Base-by-base conservation (phyloP, 2,329 filamentous ascomycete species). In the Xylariaceae sp. region DNA sequence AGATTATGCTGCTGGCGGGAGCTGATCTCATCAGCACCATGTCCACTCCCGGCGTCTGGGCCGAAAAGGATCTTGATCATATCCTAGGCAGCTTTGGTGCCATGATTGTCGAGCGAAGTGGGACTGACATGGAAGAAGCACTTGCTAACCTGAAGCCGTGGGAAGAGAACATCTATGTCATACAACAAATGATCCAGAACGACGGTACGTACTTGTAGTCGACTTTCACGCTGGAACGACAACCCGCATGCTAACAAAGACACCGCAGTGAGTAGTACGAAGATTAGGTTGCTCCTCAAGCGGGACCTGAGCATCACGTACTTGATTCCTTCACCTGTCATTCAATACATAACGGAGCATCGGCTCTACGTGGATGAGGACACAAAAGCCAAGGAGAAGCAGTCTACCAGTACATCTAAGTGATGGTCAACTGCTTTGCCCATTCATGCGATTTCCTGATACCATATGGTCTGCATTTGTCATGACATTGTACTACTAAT, bases 121-220 rank as follows among this genome's bases (percentile, higher is more conserved):
- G 92, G 39, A 96, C 92, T 19, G 91, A 96, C 69, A 89, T 96
- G 46, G 90, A 96, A 61, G 90, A 96, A 70, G 92, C 93, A 2
- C 81, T 96, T 41, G 87, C 89, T n/a, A 88, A 86, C 40, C 79
- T 96, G 43, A 88, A 92, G 71, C 84, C 87, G 58, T 97, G 89
- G 85, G 88, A 91, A 68, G 86, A 92, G 67, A 95, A 96, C 66
- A 87, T 96, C 60, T 88, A 91, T 69, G 89, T 96, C 51, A 94
- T 96, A 62, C 89, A 91, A 54, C 91, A 96, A 74, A 84, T 96
- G 48, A 93, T 96, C 45, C 87, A 91, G 64, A 94, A 94, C 73
- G 90, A 95, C 67, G 61, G 61, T 63, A 63, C 40, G 61, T 46
- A 4, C n/a, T 19, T 19, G 4, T 31, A 43, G 6, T 40, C 24